phyloP scores from a whole-genome alignment of 1,139 yeast species.

The Debaryomycetaceae sp. region DNA sequence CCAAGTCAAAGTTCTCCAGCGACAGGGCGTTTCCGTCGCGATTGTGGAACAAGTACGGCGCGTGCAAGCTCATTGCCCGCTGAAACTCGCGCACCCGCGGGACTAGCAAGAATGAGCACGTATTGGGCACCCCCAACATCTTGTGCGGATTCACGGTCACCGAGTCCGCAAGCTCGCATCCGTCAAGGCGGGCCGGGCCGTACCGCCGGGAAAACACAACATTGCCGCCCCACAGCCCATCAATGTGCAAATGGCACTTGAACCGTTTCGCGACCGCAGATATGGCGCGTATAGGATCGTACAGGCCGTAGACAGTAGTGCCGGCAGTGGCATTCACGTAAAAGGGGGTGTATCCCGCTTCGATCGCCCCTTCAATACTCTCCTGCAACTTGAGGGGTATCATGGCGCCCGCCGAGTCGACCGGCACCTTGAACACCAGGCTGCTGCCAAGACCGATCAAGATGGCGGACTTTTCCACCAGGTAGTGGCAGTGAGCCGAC shows the following conservation, averaged over 20 bases:
- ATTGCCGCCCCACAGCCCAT: conserved; percentile 91
- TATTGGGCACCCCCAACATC: conserved; percentile 83
- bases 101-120: conserved; percentile 69
- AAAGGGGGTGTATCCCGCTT: conserved; percentile 56
- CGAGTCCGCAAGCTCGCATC: conserved; percentile 63
- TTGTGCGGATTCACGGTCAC: conserved; percentile 81
- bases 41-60: conserved; percentile 76
- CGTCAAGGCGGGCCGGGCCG: conserved; percentile 33
- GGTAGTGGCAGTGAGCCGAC: conserved; percentile 67
- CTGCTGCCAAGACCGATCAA: conserved; percentile 61
- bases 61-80: conserved; percentile 62
- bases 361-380: conserved; percentile 31
- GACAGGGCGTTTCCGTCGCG: conserved; percentile 29
- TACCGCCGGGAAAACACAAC: conserved; percentile 54
- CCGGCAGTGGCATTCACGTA: conserved; percentile 83
- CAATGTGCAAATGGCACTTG: conserved; percentile 69
- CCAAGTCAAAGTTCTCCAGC: conserved; percentile 62
- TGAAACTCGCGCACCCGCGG: conserved; percentile 62
- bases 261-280: conserved; percentile 42
- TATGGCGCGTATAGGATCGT: conserved; percentile 55
- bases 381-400: conserved; percentile 33
- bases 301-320: conserved; percentile 81
- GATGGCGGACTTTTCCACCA: conserved; percentile 76
- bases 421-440: conserved; percentile 54
- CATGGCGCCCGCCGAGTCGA: conserved; percentile 46